These are phyloP conservation scores for Volvox africanus DNA, from an alignment of 139 green algal genomes.

Conservation along the genomic window DNA sequence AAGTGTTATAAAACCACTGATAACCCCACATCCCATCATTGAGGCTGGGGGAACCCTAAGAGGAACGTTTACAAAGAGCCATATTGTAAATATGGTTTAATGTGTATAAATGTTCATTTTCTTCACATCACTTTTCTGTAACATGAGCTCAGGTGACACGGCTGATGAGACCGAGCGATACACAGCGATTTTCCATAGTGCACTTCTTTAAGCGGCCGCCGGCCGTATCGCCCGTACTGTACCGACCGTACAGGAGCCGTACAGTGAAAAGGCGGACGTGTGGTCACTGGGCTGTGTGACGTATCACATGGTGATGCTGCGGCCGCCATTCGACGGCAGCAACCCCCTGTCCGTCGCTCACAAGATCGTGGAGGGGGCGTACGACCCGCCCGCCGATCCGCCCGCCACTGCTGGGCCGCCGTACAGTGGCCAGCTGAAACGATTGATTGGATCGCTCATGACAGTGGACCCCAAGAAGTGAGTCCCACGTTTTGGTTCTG, in stretches of 20 bases:
- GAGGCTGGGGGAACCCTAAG: too few species aligned
- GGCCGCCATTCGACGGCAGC: conserved; percentile 65
- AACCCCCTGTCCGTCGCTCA: conserved; percentile 65
- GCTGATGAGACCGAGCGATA: too few species aligned
- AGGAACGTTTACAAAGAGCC: too few species aligned
- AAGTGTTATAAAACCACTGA: too few species aligned
- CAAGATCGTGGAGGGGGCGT: conserved; percentile 65
- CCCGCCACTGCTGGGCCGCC: conserved; percentile 12
- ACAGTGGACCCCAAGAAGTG: conserved; percentile 62
- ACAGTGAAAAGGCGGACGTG: conserved; percentile 71
- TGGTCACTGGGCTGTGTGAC: conserved; percentile 67
- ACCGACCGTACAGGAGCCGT: conserved; percentile 55
- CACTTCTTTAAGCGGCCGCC: too few species aligned
- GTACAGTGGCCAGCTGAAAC: conserved; percentile 61
- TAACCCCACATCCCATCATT: too few species aligned
- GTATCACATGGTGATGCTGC: conserved; percentile 68
- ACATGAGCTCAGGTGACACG: too few species aligned
- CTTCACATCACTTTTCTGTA: too few species aligned
- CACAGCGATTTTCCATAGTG: too few species aligned
- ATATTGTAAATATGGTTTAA: too few species aligned
- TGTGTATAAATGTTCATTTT: too few species aligned
- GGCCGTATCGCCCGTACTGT: too few species aligned
- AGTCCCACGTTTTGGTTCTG: not conserved
- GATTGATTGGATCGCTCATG: conserved; percentile 56
- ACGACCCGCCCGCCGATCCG: conserved; percentile 45